phyloP scores from a whole-genome alignment of 495 filamentous ascomycete genomes.

The Letharia columbiana region DNA sequence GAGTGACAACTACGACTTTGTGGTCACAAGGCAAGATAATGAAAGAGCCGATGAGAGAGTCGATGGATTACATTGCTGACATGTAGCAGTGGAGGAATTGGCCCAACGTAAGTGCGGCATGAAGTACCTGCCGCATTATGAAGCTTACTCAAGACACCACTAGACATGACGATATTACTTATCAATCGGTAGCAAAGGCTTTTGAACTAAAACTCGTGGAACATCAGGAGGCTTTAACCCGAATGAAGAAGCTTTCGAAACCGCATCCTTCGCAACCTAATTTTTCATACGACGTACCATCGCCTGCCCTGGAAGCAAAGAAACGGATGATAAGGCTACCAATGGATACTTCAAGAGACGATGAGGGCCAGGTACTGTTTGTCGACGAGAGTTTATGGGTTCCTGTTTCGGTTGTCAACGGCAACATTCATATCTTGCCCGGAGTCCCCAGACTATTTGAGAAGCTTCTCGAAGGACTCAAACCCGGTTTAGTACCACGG shows the following conservation, averaged over 20 bases:
- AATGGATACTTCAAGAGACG: slow-evolving; percentile 51
- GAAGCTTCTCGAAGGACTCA: slow-evolving; percentile 64
- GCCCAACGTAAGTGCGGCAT: slow-evolving; percentile 62
- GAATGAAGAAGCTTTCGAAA: slow-evolving; percentile 75
- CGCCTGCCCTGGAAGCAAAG: slow-evolving; percentile 67
- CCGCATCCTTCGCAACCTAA: slow-evolving; percentile 60
- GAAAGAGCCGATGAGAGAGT: background rate
- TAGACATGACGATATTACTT: slow-evolving; percentile 96
- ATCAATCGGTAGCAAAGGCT: slow-evolving; percentile 84
- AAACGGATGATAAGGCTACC: slow-evolving; percentile 86
- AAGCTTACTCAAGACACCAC: slow-evolving; percentile 15
- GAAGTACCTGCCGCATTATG: slow-evolving; percentile 5
- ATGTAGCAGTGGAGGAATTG: slow-evolving; percentile 69
- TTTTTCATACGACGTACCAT: slow-evolving; percentile 80
- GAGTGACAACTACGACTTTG: slow-evolving; percentile 82
- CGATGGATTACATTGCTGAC: slow-evolving; percentile 6
- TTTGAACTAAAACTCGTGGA: slow-evolving; percentile 68
- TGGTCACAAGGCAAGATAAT: slow-evolving; percentile 58
- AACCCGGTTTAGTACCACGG: slow-evolving; percentile 56
- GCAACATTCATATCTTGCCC: slow-evolving; percentile 87
- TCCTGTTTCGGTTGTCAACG: slow-evolving; percentile 76
- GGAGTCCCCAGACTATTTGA: slow-evolving; percentile 83
- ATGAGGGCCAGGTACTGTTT: slow-evolving; percentile 64
- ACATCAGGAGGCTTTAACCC: slow-evolving; percentile 62
- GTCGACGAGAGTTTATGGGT: slow-evolving; percentile 82